Evolutionary conservation across 371 early-diverging fungal species (phyloP), one percentile per base, ranked within the genome.

Genomic region (Rhizopus delemar): DNA sequence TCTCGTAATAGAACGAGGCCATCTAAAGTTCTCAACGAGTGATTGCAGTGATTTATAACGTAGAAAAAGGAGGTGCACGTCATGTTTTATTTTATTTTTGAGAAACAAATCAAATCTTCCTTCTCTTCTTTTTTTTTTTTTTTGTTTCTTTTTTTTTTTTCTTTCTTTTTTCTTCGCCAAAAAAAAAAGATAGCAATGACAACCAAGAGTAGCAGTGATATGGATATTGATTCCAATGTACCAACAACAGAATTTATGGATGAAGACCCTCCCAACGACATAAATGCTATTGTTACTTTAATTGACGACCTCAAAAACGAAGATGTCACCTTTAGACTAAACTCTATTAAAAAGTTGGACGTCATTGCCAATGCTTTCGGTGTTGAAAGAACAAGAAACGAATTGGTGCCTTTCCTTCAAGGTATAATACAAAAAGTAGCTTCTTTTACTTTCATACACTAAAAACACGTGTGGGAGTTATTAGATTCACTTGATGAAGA

Each of bases 271-370:
- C 69, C 72, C 58, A 63, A 66, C 32, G 76, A 74, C 46, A 49
- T 63, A 13, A 92, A 89, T 70, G 92, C 94, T 43, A 91, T 97
- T 53, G 96, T 95, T 51, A 85, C 92, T 48, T 76, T 95, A 59
- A 90, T 97, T 73, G 99, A 98, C 81, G 97, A 97, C 77, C 86
- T 98, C 56, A 96, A 96, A 80, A 95, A 95, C 78, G 99, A 98
- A 71, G 97, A 96, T 77, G 88, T 95, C 41, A 80, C 89, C 41
- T 84, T 91, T 69, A 86, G 98, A 57, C 84, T 97, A 53, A 93
- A 93, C 63, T 95, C 98, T 58, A 92, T 96, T 66, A 85, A 88
- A 65, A 89, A 95, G 34, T 83, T 98, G 39, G 74, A 87, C 50
- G 89, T 94, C 57, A 96, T 98, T 65, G 97, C 97, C 11, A 80